phyloP scores from a whole-genome alignment of 345 rosid species.

The Microthlaspi erraticum region DNA sequence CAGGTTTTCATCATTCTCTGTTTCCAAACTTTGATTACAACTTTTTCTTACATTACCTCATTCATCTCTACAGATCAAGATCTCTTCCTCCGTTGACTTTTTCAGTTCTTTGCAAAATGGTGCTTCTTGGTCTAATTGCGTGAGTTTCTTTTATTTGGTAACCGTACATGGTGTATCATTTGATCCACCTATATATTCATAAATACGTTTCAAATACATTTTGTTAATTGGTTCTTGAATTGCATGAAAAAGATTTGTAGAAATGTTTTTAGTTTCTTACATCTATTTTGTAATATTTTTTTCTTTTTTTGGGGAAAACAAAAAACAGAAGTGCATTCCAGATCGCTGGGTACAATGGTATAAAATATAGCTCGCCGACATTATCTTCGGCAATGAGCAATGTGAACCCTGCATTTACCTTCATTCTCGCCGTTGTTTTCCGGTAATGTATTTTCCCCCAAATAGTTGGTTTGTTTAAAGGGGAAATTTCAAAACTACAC shows the following conservation, averaged over 20 bases:
- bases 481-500: no score
- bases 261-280: not conserved
- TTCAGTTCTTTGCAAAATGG: constrained; percentile 35
- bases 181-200: not conserved
- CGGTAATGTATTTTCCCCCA: constrained; percentile 24
- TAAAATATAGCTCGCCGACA: constrained; percentile 47
- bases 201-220: constrained; percentile 11
- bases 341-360: constrained; percentile 36
- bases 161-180: not conserved
- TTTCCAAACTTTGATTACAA: not conserved
- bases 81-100: constrained; percentile 44
- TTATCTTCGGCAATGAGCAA: constrained; percentile 47
- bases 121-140: constrained; percentile 43
- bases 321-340: constrained; percentile 29
- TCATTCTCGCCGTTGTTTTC: constrained; percentile 45
- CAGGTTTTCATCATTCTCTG: constrained; percentile 36
- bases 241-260: no score
- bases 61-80: constrained; percentile 37
- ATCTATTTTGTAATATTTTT: not conserved
- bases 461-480: not conserved
- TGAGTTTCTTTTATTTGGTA: constrained; percentile 3
- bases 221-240: constrained; percentile 2
- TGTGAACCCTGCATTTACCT: constrained; percentile 45
- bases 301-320: not conserved
- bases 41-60: not conserved